Base-by-base conservation (phyloP, 495 filamentous ascomycete species). In the Chaetomium tenue region DNA sequence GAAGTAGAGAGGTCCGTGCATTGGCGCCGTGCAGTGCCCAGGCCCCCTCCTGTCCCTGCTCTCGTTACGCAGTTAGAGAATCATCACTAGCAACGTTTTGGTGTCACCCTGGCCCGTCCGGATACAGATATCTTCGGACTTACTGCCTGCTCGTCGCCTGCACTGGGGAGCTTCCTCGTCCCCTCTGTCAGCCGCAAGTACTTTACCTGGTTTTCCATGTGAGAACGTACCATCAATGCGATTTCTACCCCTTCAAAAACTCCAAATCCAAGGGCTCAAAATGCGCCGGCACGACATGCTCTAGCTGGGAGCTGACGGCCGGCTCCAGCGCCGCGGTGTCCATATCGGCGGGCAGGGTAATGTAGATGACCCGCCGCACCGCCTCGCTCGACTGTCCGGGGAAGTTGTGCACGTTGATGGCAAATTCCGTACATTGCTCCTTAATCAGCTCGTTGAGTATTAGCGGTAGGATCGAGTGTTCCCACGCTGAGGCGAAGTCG, bases 381-480 rank as follows among this genome's bases (percentile, higher is more conserved):
- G 58, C 59, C 11, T 53, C 57, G n/a, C 52, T 52, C 20, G 52
- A 58, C 22, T 37, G 15, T 37, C 63, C 64, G 15, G 64, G 59
- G 39, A 63, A 66, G 64, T 44, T 63, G 60, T 63, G 60, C 11
- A 66, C 64, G 25, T 66, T 60, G 37, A 66, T 47, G 46, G 59
- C 47, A n/a, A 63, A 63, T 26, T 66, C 60, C 39, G 18, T 22
- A 54, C 64, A 63, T 60, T 58, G 33, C 25, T 39, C 22, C 37
- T 54, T 46, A 18, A 66, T 54, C 15, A 63, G 44, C 15, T 47
- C 33, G 44, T 12, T 26, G 9, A 65, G 63, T 5, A 37, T n/a
- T n/a, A n/a, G 7, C 6, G 63, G 63, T 0, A 58, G 15, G 2
- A 66, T 52, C n/a, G 15, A n/a, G 1, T 23, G 7, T 52, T 66